Percentiles rank a stretch among this genome's conserved stretches.
phyloP scores from a whole-genome alignment of 352 stramenopile genomes.

The Hyaloperonospora brassicae region DNA sequence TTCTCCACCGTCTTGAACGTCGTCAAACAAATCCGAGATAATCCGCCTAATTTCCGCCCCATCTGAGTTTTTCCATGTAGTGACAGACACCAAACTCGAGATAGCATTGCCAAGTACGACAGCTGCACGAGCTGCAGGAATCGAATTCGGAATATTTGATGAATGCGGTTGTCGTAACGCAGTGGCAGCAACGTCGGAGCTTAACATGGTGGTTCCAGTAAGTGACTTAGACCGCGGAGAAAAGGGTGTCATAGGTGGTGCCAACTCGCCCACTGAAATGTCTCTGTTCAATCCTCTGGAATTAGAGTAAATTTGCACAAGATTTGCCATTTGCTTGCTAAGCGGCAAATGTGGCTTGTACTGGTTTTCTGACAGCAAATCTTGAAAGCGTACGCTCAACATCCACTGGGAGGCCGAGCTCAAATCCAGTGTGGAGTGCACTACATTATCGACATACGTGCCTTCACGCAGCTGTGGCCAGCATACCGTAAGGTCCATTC shows the following conservation, averaged over 20 bases:
- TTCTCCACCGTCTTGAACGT: constrained; percentile 26
- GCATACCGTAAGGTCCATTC: constrained; percentile 49
- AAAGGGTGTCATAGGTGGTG: constrained; percentile 34
- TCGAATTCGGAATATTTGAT: constrained; percentile 32
- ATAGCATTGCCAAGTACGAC: constrained; percentile 67
- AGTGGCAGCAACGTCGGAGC: constrained; percentile 2
- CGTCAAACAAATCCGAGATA: constrained; percentile 48
- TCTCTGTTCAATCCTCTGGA: constrained; percentile 58
- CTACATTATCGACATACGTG: constrained; percentile 77
- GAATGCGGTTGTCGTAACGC: neutral
- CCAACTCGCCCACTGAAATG: constrained; percentile 65
- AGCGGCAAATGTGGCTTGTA: constrained; percentile 52
- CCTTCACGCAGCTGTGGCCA: constrained; percentile 73
- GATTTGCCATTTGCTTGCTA: constrained; percentile 55
- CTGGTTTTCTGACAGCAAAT: constrained; percentile 33
- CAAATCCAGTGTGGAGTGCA: constrained; percentile 71
- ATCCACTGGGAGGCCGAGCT: constrained; percentile 58
- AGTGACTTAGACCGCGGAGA: constrained; percentile 14
- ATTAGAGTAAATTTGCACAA: constrained; percentile 71
- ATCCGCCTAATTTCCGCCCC: constrained; percentile 54
- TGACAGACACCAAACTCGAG: constrained; percentile 54
- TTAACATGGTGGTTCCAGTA: neutral
- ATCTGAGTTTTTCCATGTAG: constrained; percentile 68
- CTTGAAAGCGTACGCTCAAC: constrained; percentile 40
- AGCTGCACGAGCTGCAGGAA: constrained; percentile 65